Base-by-base conservation (phyloP, 495 filamentous ascomycete species). In the Penicillium desertorum region DNA sequence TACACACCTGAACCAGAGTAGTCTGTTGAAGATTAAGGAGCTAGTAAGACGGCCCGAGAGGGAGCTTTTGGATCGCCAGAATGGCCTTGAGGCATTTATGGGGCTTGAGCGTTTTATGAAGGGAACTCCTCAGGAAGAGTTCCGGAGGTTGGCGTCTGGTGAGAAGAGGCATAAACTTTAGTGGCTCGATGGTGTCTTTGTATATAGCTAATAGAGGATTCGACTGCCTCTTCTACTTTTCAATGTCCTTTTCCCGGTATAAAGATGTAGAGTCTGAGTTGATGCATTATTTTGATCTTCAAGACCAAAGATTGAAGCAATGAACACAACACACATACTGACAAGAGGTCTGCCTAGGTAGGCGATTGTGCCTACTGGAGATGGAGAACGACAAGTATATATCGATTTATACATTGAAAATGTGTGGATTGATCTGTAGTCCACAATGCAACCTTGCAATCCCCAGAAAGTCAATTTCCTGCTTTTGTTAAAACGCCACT, bases 121-220 rank as follows among this genome's bases (percentile, higher is more conserved):
- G 27, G 93, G 93, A 0, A 75, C 87, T 46, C 93, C 94, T 41
- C 90, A 96, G 79, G 79, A 85, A 70, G 89, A 96, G 79, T 97
- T 98, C 67, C 66, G 77, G 67, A 83, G 78, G 71, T 74, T 87
- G 63, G 83, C 82, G 14, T 76, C 73, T 61, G 86, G 85, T 44
- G 80, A 84, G 77, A 88, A 87, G 77, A 86, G 79, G 72, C 94
- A 98, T 81, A 98, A 98, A 77, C 75, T 98, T 67, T 96, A 66
- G 42, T 12, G 6, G 16, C 36, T 39, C 2, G 16, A 39, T 39
- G 39, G 17, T 29, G 37, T 20, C 8, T 51, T 34, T 54, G 58
- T 58, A 55, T 46, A 59, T 59, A 56, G 47, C 17, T 43, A 20
- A 10, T 2, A 9, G 22, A 19, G 20, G 1, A 1, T 29, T 19